These are phyloP conservation scores for Botryotinia narcissicola DNA, from an alignment of 2,329 filamentous ascomycete genomes.

Conservation along the genomic window DNA sequence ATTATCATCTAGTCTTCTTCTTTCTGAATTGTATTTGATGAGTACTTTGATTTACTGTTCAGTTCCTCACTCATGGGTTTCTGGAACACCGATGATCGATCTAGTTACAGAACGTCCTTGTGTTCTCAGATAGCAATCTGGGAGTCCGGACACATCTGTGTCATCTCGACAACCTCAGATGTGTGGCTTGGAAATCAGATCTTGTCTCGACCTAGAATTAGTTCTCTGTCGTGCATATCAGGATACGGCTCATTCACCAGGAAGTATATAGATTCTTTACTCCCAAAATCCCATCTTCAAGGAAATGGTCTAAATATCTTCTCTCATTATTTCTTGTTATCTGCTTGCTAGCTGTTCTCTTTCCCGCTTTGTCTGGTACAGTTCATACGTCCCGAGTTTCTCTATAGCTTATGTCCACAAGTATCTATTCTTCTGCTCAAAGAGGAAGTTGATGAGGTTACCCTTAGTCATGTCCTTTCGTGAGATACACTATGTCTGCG, in stretches of 20 bases:
- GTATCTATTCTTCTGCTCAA: background rate
- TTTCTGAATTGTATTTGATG: too few species aligned
- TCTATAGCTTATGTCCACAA: background rate
- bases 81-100: background rate
- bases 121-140: background rate
- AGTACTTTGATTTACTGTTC: background rate
- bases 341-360: background rate
- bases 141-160: background rate
- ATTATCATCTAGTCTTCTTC: background rate
- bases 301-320: background rate
- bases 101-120: background rate
- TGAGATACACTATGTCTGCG: slow-evolving; percentile 5
- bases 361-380: slow-evolving; percentile 3
- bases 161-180: background rate
- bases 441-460: background rate
- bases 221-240: background rate
- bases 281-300: background rate
- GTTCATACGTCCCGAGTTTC: background rate
- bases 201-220: too few species aligned
- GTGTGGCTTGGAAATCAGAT: background rate
- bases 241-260: background rate
- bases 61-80: background rate
- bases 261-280: background rate
- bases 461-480: background rate
- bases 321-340: background rate